phyloP scores from a whole-genome alignment of 2,329 filamentous ascomycete species.

The Periconia digitata region DNA sequence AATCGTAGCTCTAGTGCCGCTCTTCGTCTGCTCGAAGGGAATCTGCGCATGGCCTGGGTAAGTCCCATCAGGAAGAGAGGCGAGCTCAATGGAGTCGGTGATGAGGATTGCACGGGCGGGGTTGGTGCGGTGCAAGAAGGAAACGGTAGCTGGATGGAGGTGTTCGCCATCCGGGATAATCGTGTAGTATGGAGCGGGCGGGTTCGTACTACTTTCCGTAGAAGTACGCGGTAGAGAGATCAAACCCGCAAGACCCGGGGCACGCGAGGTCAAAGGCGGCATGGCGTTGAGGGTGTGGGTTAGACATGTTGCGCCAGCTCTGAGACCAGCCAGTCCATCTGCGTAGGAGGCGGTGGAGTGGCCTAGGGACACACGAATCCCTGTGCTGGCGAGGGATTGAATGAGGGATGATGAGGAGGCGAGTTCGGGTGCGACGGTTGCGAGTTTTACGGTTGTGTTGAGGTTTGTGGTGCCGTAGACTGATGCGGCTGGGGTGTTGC shows the following conservation, averaged over 20 bases:
- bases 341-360: slow-evolving; percentile 54
- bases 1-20: slow-evolving; percentile 53
- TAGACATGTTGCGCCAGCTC: slow-evolving; percentile 53
- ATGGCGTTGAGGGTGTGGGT: slow-evolving; percentile 61
- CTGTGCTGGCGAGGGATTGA: slow-evolving; percentile 42
- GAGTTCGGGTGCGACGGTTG: slow-evolving; percentile 58
- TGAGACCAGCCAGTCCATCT: slow-evolving; percentile 49
- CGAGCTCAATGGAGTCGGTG: slow-evolving; percentile 58
- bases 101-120: slow-evolving; percentile 54
- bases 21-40: slow-evolving; percentile 52
- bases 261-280: slow-evolving; percentile 53
- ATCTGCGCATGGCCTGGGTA: slow-evolving; percentile 58
- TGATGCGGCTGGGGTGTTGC: slow-evolving; percentile 34
- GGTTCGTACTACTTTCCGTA: slow-evolving; percentile 9
- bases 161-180: slow-evolving; percentile 59
- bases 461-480: slow-evolving; percentile 53
- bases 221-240: slow-evolving; percentile 25
- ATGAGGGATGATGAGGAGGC: slow-evolving; percentile 47
- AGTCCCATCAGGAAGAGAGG: slow-evolving; percentile 53
- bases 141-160: slow-evolving; percentile 53
- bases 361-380: slow-evolving; percentile 52
- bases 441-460: slow-evolving; percentile 48
- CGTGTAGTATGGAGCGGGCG: slow-evolving; percentile 51
- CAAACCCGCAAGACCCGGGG: slow-evolving; percentile 54
- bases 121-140: slow-evolving; percentile 51